Evolutionary conservation across 106 monocot species (phyloP), one percentile per base, ranked within the genome.

Genomic region (Phalaenopsis equestris): DNA sequence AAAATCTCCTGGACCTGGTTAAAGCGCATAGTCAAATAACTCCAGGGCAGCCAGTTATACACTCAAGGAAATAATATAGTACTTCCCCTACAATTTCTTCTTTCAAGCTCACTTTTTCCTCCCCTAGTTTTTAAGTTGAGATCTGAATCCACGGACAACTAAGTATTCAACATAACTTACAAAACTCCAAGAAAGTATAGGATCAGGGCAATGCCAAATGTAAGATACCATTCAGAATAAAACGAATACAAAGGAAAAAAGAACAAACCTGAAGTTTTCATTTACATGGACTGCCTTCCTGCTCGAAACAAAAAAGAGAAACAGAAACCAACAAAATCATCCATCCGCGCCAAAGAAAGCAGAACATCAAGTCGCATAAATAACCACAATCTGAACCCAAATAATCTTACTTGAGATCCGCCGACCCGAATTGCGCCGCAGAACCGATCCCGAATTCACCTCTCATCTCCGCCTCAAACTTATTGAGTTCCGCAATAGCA

Each of bases 391-490:
- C 39, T 38, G 37, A 52, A 52, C 52, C 52, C 12, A 52, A 52
- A 52, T 1, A 52, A 52, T 12, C 79, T 56, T 21, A 98, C 94
- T 86, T 98, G 84, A 98, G 98, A 72, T 98, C 98, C 0, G 98
- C 94, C 8, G 94, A 94, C 1, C 98, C 98, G 70, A 84, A 98
- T 79, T 98, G 98, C 49, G 98, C 94, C 55, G 98, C 94, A 4
- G 98, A 98, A 10, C 97, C 92, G 15, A 98, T 93, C 80, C 98
- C 98, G 36, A 98, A 98, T 86, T 98, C 98, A 5, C 98, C 98
- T 7, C 98, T 82, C 42, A 86, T 21, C 1, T 90, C 87, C 37
- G 94, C 94, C 76, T 98, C 98, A 83, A 82, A 94, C 87, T 91
- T 98, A 80, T 98, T 98, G 41, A 98, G 92, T 11, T 98, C 98